phyloP scores from a whole-genome alignment of 2,329 filamentous ascomycete species.

The Diaporthe aspalathi region DNA sequence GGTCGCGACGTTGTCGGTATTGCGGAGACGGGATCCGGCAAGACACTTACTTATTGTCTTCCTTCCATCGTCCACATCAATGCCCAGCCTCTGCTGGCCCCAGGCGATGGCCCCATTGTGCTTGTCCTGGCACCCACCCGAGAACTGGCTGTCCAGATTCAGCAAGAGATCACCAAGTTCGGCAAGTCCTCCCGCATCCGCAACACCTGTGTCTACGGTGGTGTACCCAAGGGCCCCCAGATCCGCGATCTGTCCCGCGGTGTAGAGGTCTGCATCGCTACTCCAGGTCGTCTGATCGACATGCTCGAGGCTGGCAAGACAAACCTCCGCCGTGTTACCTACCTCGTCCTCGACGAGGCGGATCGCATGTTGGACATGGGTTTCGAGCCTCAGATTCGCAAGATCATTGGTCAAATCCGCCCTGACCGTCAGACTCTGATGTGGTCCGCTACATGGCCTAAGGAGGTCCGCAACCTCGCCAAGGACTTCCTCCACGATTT shows the following conservation, averaged over 20 bases:
- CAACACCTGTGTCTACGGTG: constrained; percentile 98
- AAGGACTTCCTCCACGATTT: constrained; percentile 93
- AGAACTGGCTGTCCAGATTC: constrained; percentile 98
- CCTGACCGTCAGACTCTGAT: constrained; percentile 99
- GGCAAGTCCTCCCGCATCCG: constrained; percentile 97
- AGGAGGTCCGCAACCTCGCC: constrained; percentile 94
- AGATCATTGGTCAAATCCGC: constrained; percentile 97
- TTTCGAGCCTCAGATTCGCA: constrained; percentile 99
- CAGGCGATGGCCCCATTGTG: constrained; percentile 95
- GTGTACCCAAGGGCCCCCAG: constrained; percentile 97
- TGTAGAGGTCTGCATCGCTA: constrained; percentile 98
- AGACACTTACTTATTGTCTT: constrained; percentile 98
- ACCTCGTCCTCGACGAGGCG: constrained; percentile 97
- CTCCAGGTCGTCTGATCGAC: constrained; percentile 96
- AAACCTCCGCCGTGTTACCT: constrained; percentile 96
- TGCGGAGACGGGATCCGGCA: constrained; percentile 98
- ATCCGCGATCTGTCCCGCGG: constrained; percentile 94
- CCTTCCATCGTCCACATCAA: constrained; percentile 99
- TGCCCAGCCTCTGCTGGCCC: constrained; percentile 93
- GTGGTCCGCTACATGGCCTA: constrained; percentile 99
- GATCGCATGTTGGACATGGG: constrained; percentile 99
- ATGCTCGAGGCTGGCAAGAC: constrained; percentile 99
- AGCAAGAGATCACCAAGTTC: constrained; percentile 98
- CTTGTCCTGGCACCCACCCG: constrained; percentile 95
- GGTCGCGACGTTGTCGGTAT: constrained; percentile 99